Evolutionary conservation across 2,329 filamentous ascomycete genomes (phyloP), one percentile per base, ranked within the genome.

Genomic region (Exutisphaerella laricina): DNA sequence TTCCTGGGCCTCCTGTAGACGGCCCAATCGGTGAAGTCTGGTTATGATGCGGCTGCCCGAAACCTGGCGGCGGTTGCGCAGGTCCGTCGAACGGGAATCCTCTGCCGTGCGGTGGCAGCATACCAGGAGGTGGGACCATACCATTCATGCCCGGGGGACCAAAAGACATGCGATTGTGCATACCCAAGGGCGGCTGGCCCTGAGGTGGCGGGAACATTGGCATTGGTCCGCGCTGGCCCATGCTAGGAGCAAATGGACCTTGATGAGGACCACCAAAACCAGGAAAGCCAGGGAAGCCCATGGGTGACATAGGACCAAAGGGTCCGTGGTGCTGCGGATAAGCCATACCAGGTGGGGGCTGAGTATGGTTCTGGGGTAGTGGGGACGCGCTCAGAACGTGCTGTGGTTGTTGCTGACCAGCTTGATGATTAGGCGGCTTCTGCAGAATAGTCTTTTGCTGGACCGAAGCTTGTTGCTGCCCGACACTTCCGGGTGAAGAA

Each of bases 401-500:
- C 28, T 48, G 43, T 17, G 50, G 48, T 23, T 43, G 45, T 28
- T 47, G 80, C 69, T 75, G 79, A 57, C 75, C 72, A 48, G 79
- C 75, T 46, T 74, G 73, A 44, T 71, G 75, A 50, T 59, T 66
- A 51, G 63, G 64, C 41, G 70, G 65, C 66, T 85, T 89, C 36
- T 60, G 79, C 74, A 60, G 73, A 70, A 60, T 78, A 70, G 45
- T 78, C 77, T 80, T 79, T 7, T 78, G 78, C 23, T 78, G 77
- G 13, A 79, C 80, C 46, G 80, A 83, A 32, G 75, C 75, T 51
- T 85, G 82, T 26, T 78, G 70, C 10, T 85, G 79, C 44, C 76
- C 69, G 12, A 75, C 69, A 56, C 79, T 78, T 39, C 68, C 69
- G 9, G 79, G 79, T 37, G 79, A 81, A 20, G 72, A 71, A 0